These are phyloP conservation scores for Kazachstania africana DNA, from an alignment of 805 yeast species.

Conservation along the genomic window DNA sequence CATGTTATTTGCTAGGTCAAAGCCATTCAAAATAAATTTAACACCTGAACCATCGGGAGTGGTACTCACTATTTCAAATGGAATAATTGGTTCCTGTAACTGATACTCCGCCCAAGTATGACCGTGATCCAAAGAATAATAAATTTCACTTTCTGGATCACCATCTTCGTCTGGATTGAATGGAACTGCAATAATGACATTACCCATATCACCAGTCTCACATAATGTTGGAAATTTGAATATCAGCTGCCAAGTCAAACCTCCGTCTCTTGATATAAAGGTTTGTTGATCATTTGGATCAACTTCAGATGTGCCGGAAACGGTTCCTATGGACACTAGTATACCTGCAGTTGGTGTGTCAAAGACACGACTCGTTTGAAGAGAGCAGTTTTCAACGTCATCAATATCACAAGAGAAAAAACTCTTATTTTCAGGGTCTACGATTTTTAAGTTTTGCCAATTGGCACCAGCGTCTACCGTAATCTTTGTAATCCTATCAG, in stretches of 20 bases:
- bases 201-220: conserved; percentile 70
- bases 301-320: conserved; percentile 6
- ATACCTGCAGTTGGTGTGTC: conserved; percentile 45
- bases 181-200: conserved; percentile 54
- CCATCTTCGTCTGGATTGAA: conserved; percentile 25
- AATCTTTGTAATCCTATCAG: conserved; percentile 1
- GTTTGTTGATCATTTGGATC: conserved; percentile 27
- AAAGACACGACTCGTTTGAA: neutral
- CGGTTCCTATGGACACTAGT: conserved; percentile 13
- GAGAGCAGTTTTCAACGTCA: conserved; percentile 37
- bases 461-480: conserved; percentile 42
- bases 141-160: conserved; percentile 27
- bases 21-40: conserved; percentile 42
- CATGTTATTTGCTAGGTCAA: conserved; percentile 3
- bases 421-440: conserved; percentile 30
- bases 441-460: conserved; percentile 38
- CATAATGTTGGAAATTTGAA: conserved; percentile 41
- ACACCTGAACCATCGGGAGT: conserved; percentile 62
- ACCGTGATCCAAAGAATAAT: conserved; percentile 67
- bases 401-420: conserved; percentile 16
- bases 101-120: conserved; percentile 43
- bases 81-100: conserved; percentile 34
- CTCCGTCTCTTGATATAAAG: conserved; percentile 66
- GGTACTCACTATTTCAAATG: conserved; percentile 34
- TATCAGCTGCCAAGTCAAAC: conserved; percentile 54